Conservation (phyloP, 768 basidiomycete species). For the Lactifluus pinguis region DNA sequence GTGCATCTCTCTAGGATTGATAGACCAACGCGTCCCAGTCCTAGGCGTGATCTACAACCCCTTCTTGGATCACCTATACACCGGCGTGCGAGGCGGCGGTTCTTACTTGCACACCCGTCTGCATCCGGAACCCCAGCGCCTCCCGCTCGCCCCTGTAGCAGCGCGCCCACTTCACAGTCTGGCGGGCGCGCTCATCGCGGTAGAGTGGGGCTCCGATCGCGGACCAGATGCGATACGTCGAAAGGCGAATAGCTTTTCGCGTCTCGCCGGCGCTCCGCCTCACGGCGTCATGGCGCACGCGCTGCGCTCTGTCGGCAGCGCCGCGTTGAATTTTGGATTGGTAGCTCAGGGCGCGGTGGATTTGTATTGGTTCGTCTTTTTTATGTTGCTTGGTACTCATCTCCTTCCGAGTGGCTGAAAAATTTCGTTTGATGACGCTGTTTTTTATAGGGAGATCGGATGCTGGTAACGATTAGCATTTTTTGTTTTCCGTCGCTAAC, state of each 20-base stretch:
- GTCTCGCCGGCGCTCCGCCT: constrained; percentile 64
- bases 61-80: constrained; percentile 64
- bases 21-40: too few species aligned
- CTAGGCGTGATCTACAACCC: constrained; percentile 42
- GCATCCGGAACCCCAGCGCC: constrained; percentile 11
- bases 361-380: constrained; percentile 61
- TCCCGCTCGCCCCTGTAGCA: constrained; percentile 49
- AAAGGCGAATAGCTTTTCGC: constrained; percentile 61
- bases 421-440: neutral
- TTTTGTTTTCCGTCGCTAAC: too few species aligned
- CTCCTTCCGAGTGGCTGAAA: too few species aligned
- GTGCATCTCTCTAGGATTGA: too few species aligned
- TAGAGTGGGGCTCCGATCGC: constrained; percentile 89
- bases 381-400: neutral
- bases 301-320: constrained; percentile 74
- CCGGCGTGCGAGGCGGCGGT: constrained; percentile 41
- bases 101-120: constrained; percentile 46
- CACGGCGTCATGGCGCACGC: constrained; percentile 76
- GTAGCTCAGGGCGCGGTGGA: constrained; percentile 88
- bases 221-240: constrained; percentile 39
- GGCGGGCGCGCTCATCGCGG: constrained; percentile 63
- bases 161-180: constrained; percentile 57
- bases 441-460: constrained; percentile 62
- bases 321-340: constrained; percentile 71
- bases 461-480: constrained; percentile 34